phyloP scores from a whole-genome alignment of 2,329 filamentous ascomycete species.

The Dissoconium aciculare region DNA sequence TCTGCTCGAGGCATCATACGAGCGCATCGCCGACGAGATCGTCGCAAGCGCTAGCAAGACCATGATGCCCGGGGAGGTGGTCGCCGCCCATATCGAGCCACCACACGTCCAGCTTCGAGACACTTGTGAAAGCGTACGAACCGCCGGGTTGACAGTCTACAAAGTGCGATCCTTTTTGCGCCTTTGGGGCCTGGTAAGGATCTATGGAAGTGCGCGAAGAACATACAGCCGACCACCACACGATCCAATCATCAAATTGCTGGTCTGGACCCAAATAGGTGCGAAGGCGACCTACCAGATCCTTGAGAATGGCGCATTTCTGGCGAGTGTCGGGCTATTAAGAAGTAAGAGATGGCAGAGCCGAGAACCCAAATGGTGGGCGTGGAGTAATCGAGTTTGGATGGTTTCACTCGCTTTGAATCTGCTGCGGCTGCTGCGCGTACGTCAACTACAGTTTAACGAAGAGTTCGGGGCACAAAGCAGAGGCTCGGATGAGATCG shows the following conservation, averaged over 20 bases:
- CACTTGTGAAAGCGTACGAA: constrained; percentile 22
- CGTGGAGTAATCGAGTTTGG: constrained; percentile 71
- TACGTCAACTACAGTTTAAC: constrained; percentile 29
- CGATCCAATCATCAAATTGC: constrained; percentile 32
- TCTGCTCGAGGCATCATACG: constrained; percentile 24
- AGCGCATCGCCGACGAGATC: constrained; percentile 23
- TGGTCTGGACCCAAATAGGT: constrained; percentile 54
- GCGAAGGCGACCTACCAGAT: constrained; percentile 58
- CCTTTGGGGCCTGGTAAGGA: constrained; percentile 60
- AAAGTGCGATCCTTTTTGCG: constrained; percentile 60
- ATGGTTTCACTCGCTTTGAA: constrained; percentile 62
- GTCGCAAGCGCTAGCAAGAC: constrained; percentile 25
- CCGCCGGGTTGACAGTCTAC: constrained; percentile 49
- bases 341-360: constrained; percentile 18
- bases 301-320: constrained; percentile 70
- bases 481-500: constrained; percentile 30
- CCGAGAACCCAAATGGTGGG: constrained; percentile 45
- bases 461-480: constrained; percentile 21
- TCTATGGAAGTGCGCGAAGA: constrained; percentile 51
- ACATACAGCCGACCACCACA: constrained; percentile 23
- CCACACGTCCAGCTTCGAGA: constrained; percentile 23
- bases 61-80: constrained; percentile 28
- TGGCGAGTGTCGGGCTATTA: constrained; percentile 58
- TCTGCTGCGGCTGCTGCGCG: constrained; percentile 44
- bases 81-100: constrained; percentile 26